Conservation (phyloP, 352 stramenopile genomes). For the Phytopythium oedochilum region DNA sequence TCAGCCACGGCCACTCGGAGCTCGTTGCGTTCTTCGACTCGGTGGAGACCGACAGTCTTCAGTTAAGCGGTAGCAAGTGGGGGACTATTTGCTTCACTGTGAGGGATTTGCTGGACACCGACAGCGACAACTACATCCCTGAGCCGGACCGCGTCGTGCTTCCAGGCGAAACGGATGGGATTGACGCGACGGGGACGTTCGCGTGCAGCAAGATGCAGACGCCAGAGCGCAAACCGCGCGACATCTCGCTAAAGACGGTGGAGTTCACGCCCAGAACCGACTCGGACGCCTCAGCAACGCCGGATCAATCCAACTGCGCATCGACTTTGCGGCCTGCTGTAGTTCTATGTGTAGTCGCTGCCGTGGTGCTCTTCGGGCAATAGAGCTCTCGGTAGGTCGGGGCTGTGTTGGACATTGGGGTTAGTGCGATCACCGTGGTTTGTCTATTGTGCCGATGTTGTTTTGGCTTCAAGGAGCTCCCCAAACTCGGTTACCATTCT, state of each 20-base stretch:
- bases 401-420: too few relatives aligned
- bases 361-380: too few relatives aligned
- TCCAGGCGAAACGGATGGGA: background rate
- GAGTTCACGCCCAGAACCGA: background rate
- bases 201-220: background rate
- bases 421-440: too few relatives aligned
- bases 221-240: background rate
- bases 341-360: too few relatives aligned
- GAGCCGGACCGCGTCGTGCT: background rate
- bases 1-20: too few relatives aligned
- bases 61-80: background rate
- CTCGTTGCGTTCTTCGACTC: background rate
- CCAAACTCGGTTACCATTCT: too few relatives aligned
- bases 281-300: too few relatives aligned
- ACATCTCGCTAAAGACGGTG: background rate
- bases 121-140: background rate
- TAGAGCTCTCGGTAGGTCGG: too few relatives aligned
- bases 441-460: too few relatives aligned
- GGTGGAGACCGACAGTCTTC: background rate
- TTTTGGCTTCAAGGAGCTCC: too few relatives aligned
- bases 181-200: background rate
- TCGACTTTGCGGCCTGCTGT: too few relatives aligned
- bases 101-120: background rate
- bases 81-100: background rate
- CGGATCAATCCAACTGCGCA: too few relatives aligned